Evolutionary conservation across 225 moss, liverwort and hornwort genomes (phyloP).

Genomic region (Rhytidiadelphus loreus): DNA sequence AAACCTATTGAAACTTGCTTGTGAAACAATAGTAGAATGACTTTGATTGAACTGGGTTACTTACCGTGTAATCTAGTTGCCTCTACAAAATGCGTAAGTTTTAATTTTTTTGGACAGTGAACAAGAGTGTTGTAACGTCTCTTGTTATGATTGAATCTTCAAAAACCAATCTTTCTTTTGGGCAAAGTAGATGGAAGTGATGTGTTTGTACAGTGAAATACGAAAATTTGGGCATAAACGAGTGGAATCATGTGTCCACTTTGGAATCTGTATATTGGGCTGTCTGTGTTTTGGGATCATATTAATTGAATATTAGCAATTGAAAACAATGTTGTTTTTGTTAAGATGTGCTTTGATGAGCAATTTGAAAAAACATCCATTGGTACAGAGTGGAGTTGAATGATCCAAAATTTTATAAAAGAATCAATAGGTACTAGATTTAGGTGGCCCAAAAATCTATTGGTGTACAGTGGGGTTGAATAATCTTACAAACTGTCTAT

Average conservation of each 20-base stretch:
- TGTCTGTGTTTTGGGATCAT: background rate
- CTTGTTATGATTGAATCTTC: background rate
- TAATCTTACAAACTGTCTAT: background rate
- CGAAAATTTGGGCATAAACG: background rate
- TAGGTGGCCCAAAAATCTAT: background rate
- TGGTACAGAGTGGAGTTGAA: background rate
- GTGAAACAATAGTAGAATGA: background rate
- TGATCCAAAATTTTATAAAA: background rate
- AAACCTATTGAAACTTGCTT: no score
- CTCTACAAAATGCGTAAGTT: background rate
- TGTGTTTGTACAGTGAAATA: background rate
- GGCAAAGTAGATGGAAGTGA: background rate
- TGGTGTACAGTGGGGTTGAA: background rate
- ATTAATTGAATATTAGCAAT: background rate
- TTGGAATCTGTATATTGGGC: background rate
- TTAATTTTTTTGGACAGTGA: background rate
- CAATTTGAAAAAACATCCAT: background rate
- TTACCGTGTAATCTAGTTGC: background rate
- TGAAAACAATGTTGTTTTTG: background rate
- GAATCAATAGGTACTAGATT: background rate
- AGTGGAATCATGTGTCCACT: background rate
- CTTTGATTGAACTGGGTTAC: background rate
- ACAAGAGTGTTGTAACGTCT: background rate
- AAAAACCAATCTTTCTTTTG: background rate
- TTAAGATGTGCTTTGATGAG: background rate